Evolutionary conservation across 2,329 filamentous ascomycete species (phyloP).

Genomic region (Penicillium palitans): DNA sequence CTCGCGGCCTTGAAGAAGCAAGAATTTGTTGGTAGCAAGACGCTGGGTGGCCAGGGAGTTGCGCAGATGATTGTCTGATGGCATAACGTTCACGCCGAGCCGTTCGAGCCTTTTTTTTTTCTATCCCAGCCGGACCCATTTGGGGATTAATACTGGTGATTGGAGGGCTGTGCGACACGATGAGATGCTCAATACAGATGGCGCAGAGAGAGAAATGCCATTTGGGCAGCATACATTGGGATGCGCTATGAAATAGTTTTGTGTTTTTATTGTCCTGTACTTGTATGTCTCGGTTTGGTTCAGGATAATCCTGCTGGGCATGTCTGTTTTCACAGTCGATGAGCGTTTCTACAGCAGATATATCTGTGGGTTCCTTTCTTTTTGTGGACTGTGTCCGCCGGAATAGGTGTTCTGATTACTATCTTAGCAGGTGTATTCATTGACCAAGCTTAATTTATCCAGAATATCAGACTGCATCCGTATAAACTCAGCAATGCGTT

Average conservation of each 20-base stretch:
- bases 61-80: constrained; percentile 92
- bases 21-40: constrained; percentile 72
- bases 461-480: background rate
- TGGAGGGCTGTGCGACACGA: constrained; percentile 16
- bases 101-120: constrained; percentile 3
- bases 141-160: constrained; percentile 4
- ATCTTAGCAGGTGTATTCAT: background rate
- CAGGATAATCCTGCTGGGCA: constrained; percentile 6
- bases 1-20: constrained; percentile 48
- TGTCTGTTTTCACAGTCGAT: constrained; percentile 12
- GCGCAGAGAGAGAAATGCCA: constrained; percentile 12
- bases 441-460: background rate
- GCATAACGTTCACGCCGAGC: background rate
- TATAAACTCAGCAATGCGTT: background rate
- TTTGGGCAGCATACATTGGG: constrained; percentile 22
- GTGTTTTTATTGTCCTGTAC: constrained; percentile 21
- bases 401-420: constrained; percentile 2
- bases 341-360: constrained; percentile 11
- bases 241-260: constrained; percentile 25
- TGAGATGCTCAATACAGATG: constrained; percentile 23
- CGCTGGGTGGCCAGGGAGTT: constrained; percentile 86
- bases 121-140: background rate
- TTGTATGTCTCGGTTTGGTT: constrained; percentile 21
- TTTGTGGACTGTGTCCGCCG: constrained; percentile 1
- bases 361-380: constrained; percentile 1